phyloP scores from a whole-genome alignment of 768 basidiomycete genomes.

The Leucosporidium creatinivorum region DNA sequence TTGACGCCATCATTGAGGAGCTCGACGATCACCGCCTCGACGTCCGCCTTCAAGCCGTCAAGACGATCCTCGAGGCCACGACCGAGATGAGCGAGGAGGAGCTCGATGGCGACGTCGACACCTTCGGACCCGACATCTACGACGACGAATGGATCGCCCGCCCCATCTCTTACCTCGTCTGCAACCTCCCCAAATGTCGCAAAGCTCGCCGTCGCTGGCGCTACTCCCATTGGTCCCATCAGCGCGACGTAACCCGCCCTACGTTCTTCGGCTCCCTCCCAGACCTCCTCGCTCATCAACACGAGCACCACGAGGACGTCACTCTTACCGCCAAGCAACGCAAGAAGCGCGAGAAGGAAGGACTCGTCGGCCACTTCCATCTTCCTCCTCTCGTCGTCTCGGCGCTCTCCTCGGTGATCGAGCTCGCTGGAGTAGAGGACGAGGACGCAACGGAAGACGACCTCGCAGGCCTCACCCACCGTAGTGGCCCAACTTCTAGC shows the following conservation, averaged over 20 bases:
- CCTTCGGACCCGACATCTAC: background rate
- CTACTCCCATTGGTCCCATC: background rate
- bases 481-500: too few species aligned
- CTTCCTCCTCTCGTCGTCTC: too few species aligned
- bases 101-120: constrained; percentile 34
- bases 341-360: too few species aligned
- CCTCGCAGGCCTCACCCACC: too few species aligned
- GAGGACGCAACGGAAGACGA: too few species aligned
- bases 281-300: constrained; percentile 14
- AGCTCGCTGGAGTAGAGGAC: too few species aligned
- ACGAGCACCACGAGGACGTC: constrained; percentile 1
- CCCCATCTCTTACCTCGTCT: background rate
- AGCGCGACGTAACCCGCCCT: too few species aligned
- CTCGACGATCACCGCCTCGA: background rate
- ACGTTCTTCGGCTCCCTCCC: constrained; percentile 12
- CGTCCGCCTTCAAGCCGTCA: constrained; percentile 12
- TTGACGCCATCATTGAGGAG: constrained; percentile 2
- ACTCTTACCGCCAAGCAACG: too few species aligned
- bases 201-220: background rate
- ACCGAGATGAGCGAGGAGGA: constrained; percentile 87
- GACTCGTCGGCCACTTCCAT: too few species aligned
- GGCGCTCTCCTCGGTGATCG: too few species aligned
- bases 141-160: constrained; percentile 1
- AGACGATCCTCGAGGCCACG: constrained; percentile 56
- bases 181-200: background rate